Percentiles rank a stretch among this genome's conserved stretches.
phyloP scores from a whole-genome alignment of 768 basidiomycete species.

The Lactarius vividus region DNA sequence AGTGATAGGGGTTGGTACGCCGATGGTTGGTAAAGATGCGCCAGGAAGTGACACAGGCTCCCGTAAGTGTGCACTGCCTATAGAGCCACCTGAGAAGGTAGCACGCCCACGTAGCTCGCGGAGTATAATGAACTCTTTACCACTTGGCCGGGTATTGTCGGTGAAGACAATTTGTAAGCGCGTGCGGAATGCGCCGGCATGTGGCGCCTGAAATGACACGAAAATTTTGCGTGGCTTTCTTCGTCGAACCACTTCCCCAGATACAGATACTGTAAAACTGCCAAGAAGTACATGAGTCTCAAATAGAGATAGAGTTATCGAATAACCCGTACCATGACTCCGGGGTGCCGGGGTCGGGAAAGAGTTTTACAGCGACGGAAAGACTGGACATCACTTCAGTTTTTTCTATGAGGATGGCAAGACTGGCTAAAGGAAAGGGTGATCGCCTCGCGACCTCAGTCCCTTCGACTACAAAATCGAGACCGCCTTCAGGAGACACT shows the following conservation, averaged over 20 bases:
- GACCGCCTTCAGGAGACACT: slow-evolving; percentile 11
- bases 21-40: too few relatives aligned
- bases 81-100: not conserved
- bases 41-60: not conserved
- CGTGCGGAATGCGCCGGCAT: not conserved
- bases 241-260: not conserved
- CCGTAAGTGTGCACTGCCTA: not conserved
- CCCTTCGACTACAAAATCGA: slow-evolving; percentile 13
- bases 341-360: not conserved
- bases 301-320: not conserved
- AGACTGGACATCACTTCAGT: not conserved
- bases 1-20: too few relatives aligned
- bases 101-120: slow-evolving; percentile 12
- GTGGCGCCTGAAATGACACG: slow-evolving; percentile 11
- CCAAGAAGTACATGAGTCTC: not conserved
- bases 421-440: not conserved
- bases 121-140: slow-evolving; percentile 2
- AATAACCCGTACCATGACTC: slow-evolving; percentile 8
- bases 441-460: not conserved
- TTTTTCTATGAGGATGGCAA: not conserved
- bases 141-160: not conserved
- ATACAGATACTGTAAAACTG: slow-evolving; percentile 8
- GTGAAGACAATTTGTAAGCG: slow-evolving; percentile 3
- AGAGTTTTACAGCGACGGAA: not conserved
- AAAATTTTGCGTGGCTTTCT: not conserved